These are phyloP conservation scores for Blastobotrys petasosporus DNA, from an alignment of 1,139 yeast genomes.

Conservation along the genomic window DNA sequence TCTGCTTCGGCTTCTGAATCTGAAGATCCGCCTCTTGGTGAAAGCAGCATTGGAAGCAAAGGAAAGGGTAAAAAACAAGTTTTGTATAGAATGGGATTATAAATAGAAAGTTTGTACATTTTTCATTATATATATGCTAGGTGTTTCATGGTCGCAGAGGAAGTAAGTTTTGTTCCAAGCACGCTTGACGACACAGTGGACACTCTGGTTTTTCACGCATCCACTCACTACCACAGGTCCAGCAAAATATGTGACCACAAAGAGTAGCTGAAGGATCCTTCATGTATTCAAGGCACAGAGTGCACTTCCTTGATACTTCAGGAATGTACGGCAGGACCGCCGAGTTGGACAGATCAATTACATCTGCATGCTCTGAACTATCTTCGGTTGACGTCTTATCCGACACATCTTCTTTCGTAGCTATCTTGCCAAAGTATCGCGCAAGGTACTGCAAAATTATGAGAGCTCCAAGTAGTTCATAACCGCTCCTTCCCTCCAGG, in stretches of 20 bases:
- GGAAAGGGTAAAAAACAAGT: constrained; percentile 25
- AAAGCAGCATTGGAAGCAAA: constrained; percentile 9
- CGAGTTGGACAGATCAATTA: constrained; percentile 52
- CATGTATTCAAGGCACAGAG: constrained; percentile 78
- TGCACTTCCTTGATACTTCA: constrained; percentile 64
- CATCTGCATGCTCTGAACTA: constrained; percentile 2
- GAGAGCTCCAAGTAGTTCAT: constrained; percentile 70
- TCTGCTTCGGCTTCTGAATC: not conserved
- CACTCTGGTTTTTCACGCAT: constrained; percentile 81
- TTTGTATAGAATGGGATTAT: not conserved
- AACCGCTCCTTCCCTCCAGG: constrained; percentile 41
- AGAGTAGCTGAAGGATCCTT: constrained; percentile 75
- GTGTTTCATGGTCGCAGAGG: constrained; percentile 41
- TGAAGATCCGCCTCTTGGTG: constrained; percentile 3
- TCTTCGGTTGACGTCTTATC: not conserved
- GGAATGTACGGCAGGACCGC: constrained; percentile 62
- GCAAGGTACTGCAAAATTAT: constrained; percentile 52
- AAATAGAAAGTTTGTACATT: not conserved
- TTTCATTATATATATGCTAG: not conserved
- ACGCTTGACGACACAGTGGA: constrained; percentile 78
- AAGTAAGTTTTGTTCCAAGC: constrained; percentile 67
- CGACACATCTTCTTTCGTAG: constrained; percentile 2
- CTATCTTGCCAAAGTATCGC: constrained; percentile 7
- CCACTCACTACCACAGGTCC: constrained; percentile 91
- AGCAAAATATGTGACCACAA: constrained; percentile 92